These are phyloP conservation scores for Dendrobium officinale DNA, from an alignment of 106 monocot species.

Conservation along the genomic window DNA sequence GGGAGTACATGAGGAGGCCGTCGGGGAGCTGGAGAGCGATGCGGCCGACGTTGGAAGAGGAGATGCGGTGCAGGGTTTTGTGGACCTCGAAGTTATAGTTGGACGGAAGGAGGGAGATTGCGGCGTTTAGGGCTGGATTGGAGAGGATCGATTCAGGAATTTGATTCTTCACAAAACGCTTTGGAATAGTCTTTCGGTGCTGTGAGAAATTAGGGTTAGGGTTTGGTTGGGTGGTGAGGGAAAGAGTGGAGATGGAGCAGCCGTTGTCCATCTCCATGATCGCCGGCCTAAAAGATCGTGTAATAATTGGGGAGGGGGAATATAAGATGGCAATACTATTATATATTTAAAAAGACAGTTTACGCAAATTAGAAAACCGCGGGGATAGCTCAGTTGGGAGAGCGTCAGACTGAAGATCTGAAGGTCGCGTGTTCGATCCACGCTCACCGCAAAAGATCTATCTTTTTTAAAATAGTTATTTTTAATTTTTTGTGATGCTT, in stretches of 20 bases:
- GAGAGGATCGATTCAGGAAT: slow-evolving; percentile 73
- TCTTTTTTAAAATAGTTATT: too few relatives aligned
- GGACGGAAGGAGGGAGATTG: slow-evolving; percentile 75
- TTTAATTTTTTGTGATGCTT: too few relatives aligned
- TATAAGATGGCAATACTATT: too few relatives aligned
- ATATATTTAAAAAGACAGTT: too few relatives aligned
- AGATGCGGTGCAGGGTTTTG: slow-evolving; percentile 84
- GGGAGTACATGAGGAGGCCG: slow-evolving; percentile 90
- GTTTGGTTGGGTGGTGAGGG: not conserved
- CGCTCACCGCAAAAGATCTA: slow-evolving; percentile 66
- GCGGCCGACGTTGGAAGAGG: slow-evolving; percentile 46
- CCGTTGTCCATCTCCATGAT: not conserved
- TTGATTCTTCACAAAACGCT: slow-evolving; percentile 65
- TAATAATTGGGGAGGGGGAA: too few relatives aligned
- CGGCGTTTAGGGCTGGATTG: slow-evolving; percentile 57
- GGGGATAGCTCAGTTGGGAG: slow-evolving; percentile 99
- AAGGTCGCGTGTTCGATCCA: slow-evolving; percentile 99
- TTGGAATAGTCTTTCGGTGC: slow-evolving; percentile 30
- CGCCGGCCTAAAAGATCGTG: too few relatives aligned
- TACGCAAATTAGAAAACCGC: not conserved
- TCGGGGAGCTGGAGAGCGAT: slow-evolving; percentile 91
- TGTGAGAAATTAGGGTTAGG: slow-evolving; percentile 5
- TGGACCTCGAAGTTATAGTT: slow-evolving; percentile 96
- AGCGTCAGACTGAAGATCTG: slow-evolving; percentile 99
- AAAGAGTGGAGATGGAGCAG: not conserved